phyloP scores from a whole-genome alignment of 2,329 filamentous ascomycete genomes.

The Didymella keratinophila region DNA sequence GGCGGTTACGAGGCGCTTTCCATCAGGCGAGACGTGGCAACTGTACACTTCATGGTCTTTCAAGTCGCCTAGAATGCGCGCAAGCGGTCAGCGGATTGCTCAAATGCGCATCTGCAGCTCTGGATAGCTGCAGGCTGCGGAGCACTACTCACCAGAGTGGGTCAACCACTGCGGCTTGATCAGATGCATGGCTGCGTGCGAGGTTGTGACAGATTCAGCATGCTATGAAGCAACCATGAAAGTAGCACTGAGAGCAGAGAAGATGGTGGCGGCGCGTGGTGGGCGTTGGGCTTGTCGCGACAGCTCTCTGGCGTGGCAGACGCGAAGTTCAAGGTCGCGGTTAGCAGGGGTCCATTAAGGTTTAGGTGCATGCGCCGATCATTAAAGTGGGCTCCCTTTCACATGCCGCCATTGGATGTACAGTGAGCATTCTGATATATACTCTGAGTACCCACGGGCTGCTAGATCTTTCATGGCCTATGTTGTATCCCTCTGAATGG shows the following conservation, averaged over 20 bases:
- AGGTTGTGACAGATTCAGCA: slow-evolving; percentile 26
- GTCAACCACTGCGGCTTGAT: slow-evolving; percentile 96
- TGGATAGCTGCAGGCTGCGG: slow-evolving; percentile 18
- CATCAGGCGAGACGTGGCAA: slow-evolving; percentile 96
- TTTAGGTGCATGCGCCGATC: slow-evolving; percentile 46
- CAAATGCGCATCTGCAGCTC: background rate
- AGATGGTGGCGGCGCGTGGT: slow-evolving; percentile 23
- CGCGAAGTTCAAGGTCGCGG: slow-evolving; percentile 41
- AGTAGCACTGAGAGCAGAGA: background rate
- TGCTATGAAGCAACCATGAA: slow-evolving; percentile 41
- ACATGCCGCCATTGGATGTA: background rate
- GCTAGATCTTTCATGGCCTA: background rate
- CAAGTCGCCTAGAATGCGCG: slow-evolving; percentile 73
- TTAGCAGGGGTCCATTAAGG: slow-evolving; percentile 37
- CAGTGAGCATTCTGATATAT: background rate
- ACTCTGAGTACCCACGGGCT: background rate
- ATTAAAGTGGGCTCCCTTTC: slow-evolving; percentile 20
- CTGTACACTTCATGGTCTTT: slow-evolving; percentile 99
- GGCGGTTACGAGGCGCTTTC: slow-evolving; percentile 87
- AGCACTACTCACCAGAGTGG: slow-evolving; percentile 74
- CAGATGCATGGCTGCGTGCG: slow-evolving; percentile 61
- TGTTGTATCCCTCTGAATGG: background rate
- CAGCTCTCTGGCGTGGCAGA: slow-evolving; percentile 41
- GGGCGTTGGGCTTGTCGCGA: slow-evolving; percentile 34
- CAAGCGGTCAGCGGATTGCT: slow-evolving; percentile 25